Conservation (phyloP, 257 asterid genomes). For the Vinca minor region DNA sequence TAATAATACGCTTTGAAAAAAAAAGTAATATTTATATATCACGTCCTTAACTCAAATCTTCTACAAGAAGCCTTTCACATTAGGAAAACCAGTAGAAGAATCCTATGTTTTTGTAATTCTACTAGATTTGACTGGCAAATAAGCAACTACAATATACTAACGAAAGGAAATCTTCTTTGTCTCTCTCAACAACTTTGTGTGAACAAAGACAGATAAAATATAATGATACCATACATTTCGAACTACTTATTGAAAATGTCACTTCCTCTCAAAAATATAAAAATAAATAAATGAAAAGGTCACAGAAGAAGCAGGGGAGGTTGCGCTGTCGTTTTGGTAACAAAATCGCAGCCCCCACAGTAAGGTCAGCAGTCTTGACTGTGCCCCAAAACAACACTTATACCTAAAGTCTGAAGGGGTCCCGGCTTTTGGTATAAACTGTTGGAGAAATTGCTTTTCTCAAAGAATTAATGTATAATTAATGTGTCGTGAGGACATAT, state of each 20-base stretch:
- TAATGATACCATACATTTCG: neutral
- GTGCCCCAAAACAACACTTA: neutral
- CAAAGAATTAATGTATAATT: too few relatives aligned
- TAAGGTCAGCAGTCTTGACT: conserved; percentile 9
- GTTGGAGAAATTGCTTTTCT: too few relatives aligned
- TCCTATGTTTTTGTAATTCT: neutral
- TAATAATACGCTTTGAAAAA: too few relatives aligned
- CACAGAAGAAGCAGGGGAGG: neutral
- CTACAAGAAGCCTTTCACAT: too few relatives aligned
- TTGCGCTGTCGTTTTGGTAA: conserved; percentile 6
- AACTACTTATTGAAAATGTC: too few relatives aligned
- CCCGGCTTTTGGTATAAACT: neutral
- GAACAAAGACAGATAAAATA: neutral
- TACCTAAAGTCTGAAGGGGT: neutral
- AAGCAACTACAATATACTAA: neutral
- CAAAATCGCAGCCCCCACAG: neutral
- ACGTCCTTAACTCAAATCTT: too few relatives aligned
- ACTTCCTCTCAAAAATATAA: too few relatives aligned
- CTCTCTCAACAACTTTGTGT: neutral
- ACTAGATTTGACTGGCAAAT: neutral
- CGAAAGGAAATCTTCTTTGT: neutral
- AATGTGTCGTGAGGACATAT: too few relatives aligned
- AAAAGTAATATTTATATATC: too few relatives aligned
- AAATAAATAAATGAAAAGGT: neutral
- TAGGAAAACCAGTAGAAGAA: too few relatives aligned